Evolutionary conservation across 164 flowering plant species (phyloP).

Genomic region (grape (Vitis vinifera)): DNA sequence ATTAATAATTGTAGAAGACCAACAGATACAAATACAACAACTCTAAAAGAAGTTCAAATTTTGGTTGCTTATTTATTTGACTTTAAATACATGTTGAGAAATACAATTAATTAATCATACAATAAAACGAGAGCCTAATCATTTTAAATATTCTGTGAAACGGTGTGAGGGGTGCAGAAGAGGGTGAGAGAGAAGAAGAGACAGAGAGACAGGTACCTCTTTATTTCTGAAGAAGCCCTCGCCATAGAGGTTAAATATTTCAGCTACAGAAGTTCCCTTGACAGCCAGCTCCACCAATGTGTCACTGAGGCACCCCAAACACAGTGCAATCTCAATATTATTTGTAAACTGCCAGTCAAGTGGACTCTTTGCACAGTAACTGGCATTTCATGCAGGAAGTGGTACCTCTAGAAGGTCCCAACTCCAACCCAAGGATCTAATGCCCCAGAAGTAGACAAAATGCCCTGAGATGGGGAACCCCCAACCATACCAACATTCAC

Average conservation of each 20-base stretch:
- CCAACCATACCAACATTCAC: background rate
- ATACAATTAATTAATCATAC: too few relatives aligned
- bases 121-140: too few relatives aligned
- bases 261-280: slow-evolving; percentile 39
- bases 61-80: too few relatives aligned
- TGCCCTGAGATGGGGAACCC: too few relatives aligned
- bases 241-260: slow-evolving; percentile 43
- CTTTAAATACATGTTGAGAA: too few relatives aligned
- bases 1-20: too few relatives aligned
- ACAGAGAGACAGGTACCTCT: slow-evolving; percentile 27
- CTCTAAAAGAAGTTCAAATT: too few relatives aligned
- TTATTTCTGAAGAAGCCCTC: slow-evolving; percentile 45
- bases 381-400: background rate
- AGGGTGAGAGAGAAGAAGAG: background rate
- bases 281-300: slow-evolving; percentile 33
- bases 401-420: background rate
- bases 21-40: too few relatives aligned
- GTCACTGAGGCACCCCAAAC: slow-evolving; percentile 33
- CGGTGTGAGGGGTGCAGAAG: too few relatives aligned
- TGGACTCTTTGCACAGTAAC: too few relatives aligned
- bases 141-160: too few relatives aligned
- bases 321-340: background rate
- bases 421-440: background rate
- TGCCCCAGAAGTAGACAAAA: background rate
- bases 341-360: background rate